These are phyloP conservation scores for Metschnikowia cubensis DNA, from an alignment of 805 yeast genomes.

Conservation along the genomic window DNA sequence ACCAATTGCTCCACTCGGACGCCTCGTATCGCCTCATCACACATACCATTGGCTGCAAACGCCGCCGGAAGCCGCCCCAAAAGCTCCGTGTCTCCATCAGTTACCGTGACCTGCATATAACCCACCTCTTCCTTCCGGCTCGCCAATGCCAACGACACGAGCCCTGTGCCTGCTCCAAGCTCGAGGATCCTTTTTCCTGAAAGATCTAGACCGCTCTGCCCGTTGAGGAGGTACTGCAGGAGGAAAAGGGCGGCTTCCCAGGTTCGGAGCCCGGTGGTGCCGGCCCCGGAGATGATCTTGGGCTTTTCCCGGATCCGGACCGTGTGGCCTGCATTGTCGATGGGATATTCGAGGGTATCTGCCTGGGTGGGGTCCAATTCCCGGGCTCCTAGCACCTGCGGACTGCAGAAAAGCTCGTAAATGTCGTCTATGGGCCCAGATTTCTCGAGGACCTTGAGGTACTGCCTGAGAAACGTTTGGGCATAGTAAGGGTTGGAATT, in stretches of 20 bases:
- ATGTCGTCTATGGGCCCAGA: slow-evolving; percentile 33
- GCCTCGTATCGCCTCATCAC: slow-evolving; percentile 6
- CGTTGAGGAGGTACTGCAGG: slow-evolving; percentile 43
- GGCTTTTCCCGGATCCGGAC: slow-evolving; percentile 56
- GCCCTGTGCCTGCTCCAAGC: slow-evolving; percentile 88
- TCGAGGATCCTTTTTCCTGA: slow-evolving; percentile 49
- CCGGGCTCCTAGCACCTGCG: slow-evolving; percentile 26
- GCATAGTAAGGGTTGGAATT: slow-evolving; percentile 49
- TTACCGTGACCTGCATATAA: slow-evolving; percentile 38
- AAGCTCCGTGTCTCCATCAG: slow-evolving; percentile 65
- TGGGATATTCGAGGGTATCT: slow-evolving; percentile 33
- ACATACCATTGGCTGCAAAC: slow-evolving; percentile 40
- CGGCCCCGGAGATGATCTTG: slow-evolving; percentile 60
- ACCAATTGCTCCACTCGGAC: slow-evolving; percentile 35
- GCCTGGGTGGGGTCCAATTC: slow-evolving; percentile 35
- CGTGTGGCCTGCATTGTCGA: slow-evolving; percentile 16
- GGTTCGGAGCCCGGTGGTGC: slow-evolving; percentile 85
- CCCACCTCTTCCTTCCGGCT: slow-evolving; percentile 20
- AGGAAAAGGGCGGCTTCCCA: slow-evolving; percentile 89
- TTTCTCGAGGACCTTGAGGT: slow-evolving; percentile 35
- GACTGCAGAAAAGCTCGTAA: slow-evolving; percentile 39
- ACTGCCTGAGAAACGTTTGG: slow-evolving; percentile 40
- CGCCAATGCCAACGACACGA: slow-evolving; percentile 54
- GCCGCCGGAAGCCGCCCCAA: slow-evolving; percentile 46
- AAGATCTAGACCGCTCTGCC: slow-evolving; percentile 11